Evolutionary conservation across 73 alveolate species (phyloP), one percentile per base, ranked within the genome.

Genomic region (Blepharisma japonicum): DNA sequence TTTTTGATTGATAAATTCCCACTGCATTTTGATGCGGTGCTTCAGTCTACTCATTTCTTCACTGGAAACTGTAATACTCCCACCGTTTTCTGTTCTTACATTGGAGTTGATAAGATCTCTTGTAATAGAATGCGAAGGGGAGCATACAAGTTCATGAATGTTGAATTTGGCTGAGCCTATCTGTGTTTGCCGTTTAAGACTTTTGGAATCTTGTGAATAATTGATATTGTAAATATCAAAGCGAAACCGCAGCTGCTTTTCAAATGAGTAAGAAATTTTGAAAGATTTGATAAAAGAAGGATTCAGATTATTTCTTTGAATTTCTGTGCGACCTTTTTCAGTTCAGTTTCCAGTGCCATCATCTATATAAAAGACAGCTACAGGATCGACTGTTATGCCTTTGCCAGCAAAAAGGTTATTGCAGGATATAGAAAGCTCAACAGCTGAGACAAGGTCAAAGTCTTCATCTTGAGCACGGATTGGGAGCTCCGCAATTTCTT

Each of bases 291-390:
- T 81, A 53, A 87, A 92, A 77, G 82, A 72, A 23, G 98, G 98
- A 77, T 85, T 90, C 7, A 86, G 80, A 66, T 78, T 90, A 68
- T 93, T 91, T 70, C 82, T 81, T 25, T 90, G 77, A 9, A 93
- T 82, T 79, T 93, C 98, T 18, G 98, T 93, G 48, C 94, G 82
- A 46, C 94, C 98, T 47, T 85, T 78, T 20, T 78, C 87, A 9
- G 53, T 68, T 90, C 93, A 93, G 39, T 78, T 74, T 39, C 85
- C 85, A 6, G 51, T 55, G 42, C 71, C 86, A 42, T 78, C 78
- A 14, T 80, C 25, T 56, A 49, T 46, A 71, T 86, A 68, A 42
- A 80, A 88, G 6, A 82, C 87, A 78, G 85, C 79, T 1, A 94
- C 87, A 71, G 89, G 94, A 45, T 92, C 83, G 49, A 81, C 68